phyloP scores from a whole-genome alignment of 352 stramenopile genomes.

The Albugo laibachii region DNA sequence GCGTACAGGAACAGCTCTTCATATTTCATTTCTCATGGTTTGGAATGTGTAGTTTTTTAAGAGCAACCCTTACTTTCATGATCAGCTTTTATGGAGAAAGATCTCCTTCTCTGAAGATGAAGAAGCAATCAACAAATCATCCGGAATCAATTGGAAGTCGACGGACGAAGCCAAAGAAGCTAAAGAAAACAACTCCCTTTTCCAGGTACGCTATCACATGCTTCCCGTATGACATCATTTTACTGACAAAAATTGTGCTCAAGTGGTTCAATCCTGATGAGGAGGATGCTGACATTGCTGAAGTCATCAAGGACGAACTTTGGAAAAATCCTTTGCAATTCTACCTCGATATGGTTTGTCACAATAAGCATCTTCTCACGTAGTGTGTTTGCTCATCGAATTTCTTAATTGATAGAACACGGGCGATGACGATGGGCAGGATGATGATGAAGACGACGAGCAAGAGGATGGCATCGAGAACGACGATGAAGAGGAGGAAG shows the following conservation, averaged over 20 bases:
- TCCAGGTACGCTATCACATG: slow-evolving; percentile 16
- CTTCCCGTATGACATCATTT: neutral
- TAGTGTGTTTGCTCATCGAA: neutral
- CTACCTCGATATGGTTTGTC: slow-evolving; percentile 16
- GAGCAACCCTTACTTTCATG: slow-evolving; percentile 44
- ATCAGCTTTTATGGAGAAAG: slow-evolving; percentile 39
- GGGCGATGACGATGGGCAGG: slow-evolving; percentile 19
- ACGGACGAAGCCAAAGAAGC: slow-evolving; percentile 28
- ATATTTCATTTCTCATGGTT: neutral
- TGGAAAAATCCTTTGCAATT: slow-evolving; percentile 54
- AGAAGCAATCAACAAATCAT: slow-evolving; percentile 28
- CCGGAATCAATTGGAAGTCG: slow-evolving; percentile 38
- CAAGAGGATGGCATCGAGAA: slow-evolving; percentile 16
- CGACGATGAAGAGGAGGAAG: slow-evolving; percentile 7
- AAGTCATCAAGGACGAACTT: slow-evolving; percentile 65
- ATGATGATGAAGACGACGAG: slow-evolving; percentile 17
- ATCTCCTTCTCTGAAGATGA: slow-evolving; percentile 46
- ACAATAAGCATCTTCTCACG: neutral
- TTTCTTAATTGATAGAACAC: slow-evolving; percentile 8
- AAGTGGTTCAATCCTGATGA: slow-evolving; percentile 41
- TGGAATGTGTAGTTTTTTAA: slow-evolving; percentile 21
- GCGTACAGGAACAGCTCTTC: neutral
- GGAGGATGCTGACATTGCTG: slow-evolving; percentile 29
- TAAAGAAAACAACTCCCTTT: slow-evolving; percentile 24
- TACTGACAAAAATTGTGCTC: neutral